Percentiles rank a stretch among this genome's conserved stretches.
phyloP scores from a whole-genome alignment of 148 eudicot species.

The Chenopodium berlandieri region DNA sequence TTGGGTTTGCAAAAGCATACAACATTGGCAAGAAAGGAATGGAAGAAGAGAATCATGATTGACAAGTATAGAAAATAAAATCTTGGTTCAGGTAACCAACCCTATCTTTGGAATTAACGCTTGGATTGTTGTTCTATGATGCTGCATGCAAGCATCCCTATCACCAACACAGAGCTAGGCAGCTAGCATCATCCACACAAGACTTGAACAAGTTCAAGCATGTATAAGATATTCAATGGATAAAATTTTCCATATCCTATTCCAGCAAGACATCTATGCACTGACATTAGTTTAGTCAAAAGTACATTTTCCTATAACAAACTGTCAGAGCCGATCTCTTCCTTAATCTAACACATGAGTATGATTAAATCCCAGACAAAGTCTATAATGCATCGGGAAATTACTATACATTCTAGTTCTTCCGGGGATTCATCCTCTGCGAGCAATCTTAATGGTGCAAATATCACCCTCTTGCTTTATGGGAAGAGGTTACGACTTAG shows the following conservation, averaged over 20 bases:
- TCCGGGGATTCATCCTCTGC: neutral
- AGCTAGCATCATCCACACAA: neutral
- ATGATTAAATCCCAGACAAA: neutral
- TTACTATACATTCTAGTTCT: neutral
- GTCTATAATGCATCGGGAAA: neutral
- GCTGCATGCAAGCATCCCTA: conserved; percentile 8
- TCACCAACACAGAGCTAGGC: neutral
- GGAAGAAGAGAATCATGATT: too few species aligned
- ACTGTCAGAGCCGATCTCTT: neutral
- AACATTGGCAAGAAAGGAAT: too few species aligned
- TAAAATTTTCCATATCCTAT: neutral
- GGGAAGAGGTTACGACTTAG: neutral
- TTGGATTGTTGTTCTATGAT: too few species aligned
- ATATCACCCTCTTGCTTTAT: neutral
- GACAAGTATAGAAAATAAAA: too few species aligned
- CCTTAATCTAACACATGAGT: neutral
- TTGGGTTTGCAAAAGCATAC: too few species aligned
- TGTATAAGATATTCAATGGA: too few species aligned
- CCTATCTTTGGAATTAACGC: too few species aligned
- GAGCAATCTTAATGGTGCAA: neutral
- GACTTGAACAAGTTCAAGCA: neutral
- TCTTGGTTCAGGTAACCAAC: too few species aligned
- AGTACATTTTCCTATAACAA: neutral
- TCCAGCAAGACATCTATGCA: neutral
- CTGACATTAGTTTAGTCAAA: too few species aligned